Evolutionary conservation across 495 filamentous ascomycete species (phyloP).

Genomic region (Hamigera avellanea): DNA sequence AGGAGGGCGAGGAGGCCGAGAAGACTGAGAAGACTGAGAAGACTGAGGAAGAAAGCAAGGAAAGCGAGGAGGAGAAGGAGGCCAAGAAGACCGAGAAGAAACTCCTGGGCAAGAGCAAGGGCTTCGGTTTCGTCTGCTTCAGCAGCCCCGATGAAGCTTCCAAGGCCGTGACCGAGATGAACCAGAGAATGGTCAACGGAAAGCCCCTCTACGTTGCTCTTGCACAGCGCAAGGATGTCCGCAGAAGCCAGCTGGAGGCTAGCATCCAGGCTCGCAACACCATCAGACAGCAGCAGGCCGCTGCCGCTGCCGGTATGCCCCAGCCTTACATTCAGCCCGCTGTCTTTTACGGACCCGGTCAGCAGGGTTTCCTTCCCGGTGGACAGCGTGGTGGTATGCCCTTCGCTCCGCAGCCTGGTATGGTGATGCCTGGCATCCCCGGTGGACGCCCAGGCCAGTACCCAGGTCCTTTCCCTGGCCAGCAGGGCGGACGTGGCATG

Average conservation of each 20-base stretch:
- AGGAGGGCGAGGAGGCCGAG: conserved; percentile 35
- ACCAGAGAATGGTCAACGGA: conserved; percentile 94
- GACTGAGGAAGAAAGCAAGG: conserved; percentile 40
- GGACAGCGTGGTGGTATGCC: conserved; percentile 68
- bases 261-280: conserved; percentile 99
- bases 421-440: conserved; percentile 73
- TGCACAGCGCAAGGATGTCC: conserved; percentile 98
- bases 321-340: conserved; percentile 77
- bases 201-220: conserved; percentile 98
- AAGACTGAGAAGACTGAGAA: conserved; percentile 30
- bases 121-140: conserved; percentile 99
- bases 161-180: conserved; percentile 98
- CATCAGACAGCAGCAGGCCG: conserved; percentile 94
- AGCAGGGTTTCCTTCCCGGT: conserved; percentile 69
- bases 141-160: conserved; percentile 97
- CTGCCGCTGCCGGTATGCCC: conserved; percentile 83
- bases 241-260: conserved; percentile 96
- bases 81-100: conserved; percentile 57
- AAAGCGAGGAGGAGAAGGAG: conserved; percentile 26
- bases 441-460: conserved; percentile 75
- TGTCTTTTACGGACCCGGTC: conserved; percentile 79
- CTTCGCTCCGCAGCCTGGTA: conserved; percentile 71
- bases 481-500: conserved; percentile 75
- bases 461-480: conserved; percentile 62
- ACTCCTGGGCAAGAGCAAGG: conserved; percentile 92